Evolutionary conservation across 139 green algal genomes (phyloP).

Genomic region (Tetraselmis chui): DNA sequence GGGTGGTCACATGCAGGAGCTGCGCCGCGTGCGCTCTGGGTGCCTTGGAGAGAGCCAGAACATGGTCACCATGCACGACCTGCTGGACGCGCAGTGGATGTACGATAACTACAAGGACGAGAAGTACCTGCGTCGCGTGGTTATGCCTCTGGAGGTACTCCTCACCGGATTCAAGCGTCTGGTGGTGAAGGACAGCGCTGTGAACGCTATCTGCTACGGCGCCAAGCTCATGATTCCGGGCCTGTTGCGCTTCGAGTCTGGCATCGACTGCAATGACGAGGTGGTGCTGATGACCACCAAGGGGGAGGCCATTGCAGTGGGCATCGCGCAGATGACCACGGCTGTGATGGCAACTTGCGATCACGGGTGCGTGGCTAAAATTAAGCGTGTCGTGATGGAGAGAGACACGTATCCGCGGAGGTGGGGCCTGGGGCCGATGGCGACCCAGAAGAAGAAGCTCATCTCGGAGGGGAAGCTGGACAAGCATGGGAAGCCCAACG

Average conservation of each 20-base stretch:
- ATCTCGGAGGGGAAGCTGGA: constrained; percentile 92
- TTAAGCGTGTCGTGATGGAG: constrained; percentile 99
- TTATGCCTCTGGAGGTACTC: constrained; percentile 95
- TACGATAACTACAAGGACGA: constrained; percentile 93
- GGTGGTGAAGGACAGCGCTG: constrained; percentile 94
- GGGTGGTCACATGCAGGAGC: constrained; percentile 96
- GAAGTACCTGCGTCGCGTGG: constrained; percentile 78
- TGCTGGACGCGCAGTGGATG: constrained; percentile 92
- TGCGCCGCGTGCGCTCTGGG: constrained; percentile 86
- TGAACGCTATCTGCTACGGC: constrained; percentile 98
- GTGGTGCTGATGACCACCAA: constrained; percentile 98
- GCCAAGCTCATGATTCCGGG: constrained; percentile 98
- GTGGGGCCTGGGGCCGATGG: constrained; percentile 91
- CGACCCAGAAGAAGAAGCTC: constrained; percentile 95
- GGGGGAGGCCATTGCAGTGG: constrained; percentile 94
- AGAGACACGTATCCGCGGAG: constrained; percentile 95
- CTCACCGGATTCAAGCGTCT: constrained; percentile 93
- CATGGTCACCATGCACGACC: constrained; percentile 99
- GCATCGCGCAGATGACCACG: constrained; percentile 93
- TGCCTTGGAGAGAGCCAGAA: constrained; percentile 93
- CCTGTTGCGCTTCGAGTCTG: constrained; percentile 82
- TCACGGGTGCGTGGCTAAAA: constrained; percentile 92
- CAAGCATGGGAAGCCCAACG: constrained; percentile 92
- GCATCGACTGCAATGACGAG: constrained; percentile 91
- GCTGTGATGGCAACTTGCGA: constrained; percentile 90